These are phyloP conservation scores for Volutella citrinella DNA, from an alignment of 2,329 filamentous ascomycete species.

Conservation along the genomic window DNA sequence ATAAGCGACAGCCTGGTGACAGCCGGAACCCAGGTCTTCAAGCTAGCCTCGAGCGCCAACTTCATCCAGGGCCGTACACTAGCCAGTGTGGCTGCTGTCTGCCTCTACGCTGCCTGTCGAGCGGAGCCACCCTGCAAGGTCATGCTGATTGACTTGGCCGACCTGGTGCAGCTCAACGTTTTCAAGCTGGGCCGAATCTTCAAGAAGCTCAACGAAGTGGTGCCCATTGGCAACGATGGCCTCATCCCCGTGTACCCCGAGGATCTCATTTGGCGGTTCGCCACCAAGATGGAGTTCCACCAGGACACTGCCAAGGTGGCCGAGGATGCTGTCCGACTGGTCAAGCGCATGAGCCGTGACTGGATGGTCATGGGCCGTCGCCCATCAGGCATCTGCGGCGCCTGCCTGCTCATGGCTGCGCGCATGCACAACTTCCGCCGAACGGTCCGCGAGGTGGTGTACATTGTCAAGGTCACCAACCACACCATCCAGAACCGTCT, in stretches of 20 bases:
- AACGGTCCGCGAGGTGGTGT: conserved; percentile 92
- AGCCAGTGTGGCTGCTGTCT: conserved; percentile 83
- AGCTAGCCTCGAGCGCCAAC: conserved; percentile 69
- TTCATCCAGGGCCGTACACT: conserved; percentile 85
- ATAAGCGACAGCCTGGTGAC: conserved; percentile 62
- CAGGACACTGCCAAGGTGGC: conserved; percentile 79
- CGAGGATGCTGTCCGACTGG: conserved; percentile 80
- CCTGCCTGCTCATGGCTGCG: conserved; percentile 89
- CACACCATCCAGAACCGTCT: conserved; percentile 88
- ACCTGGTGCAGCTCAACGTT: conserved; percentile 79
- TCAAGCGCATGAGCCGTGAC: conserved; percentile 90
- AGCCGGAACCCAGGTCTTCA: conserved; percentile 70
- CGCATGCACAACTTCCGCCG: conserved; percentile 98
- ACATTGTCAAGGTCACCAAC: conserved; percentile 94
- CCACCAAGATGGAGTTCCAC: conserved; percentile 87
- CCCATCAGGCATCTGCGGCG: conserved; percentile 90
- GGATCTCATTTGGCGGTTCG: conserved; percentile 87
- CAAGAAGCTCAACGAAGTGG: conserved; percentile 73
- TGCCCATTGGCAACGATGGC: conserved; percentile 65
- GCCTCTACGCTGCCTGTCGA: conserved; percentile 85
- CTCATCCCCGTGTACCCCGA: conserved; percentile 75
- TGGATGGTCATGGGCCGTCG: conserved; percentile 96
- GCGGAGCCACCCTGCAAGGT: conserved; percentile 75
- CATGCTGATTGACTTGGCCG: conserved; percentile 94
- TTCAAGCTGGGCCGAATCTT: conserved; percentile 89